Base-by-base conservation (phyloP, 331 rosid species). In the Quercus tomentella region DNA sequence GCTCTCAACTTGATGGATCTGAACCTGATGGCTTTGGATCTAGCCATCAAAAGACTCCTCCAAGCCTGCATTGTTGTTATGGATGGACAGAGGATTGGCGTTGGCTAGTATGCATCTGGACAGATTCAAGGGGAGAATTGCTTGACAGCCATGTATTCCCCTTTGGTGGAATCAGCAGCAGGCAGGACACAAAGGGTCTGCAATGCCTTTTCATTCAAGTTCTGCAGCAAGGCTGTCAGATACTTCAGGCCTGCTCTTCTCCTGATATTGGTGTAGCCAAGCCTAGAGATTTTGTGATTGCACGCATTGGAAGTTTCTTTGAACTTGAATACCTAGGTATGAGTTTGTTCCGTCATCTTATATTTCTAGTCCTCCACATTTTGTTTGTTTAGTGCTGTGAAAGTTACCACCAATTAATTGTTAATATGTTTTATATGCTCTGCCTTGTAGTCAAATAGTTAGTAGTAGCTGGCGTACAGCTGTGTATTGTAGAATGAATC, bases 11-110 rank as follows among this genome's bases (percentile, higher is more conserved):
- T 73, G 98, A 91, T 87, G 97, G 91, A 74, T 84, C 92, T 37
- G 97, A 94, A 71, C 60, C 79, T 49, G 98, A 93, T 76, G 83
- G 79, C 45, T 80, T 80, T 81, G 84, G 80, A 81, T 78, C 62
- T 35, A 51, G 80, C 76, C 76, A 74, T 80, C 91, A 81, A 52
- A 95, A 89, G 92, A 75, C 70, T 82, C 75, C 82, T 85, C 90
- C 97, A 21, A 95, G 98, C 87, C 82, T 95, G 30, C 99, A 95
- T 84, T 95, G 99, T 88, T 91, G 97, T 92, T 95, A 95, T 77
- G 99, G 99, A 73, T 95, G 99, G 99, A 93, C 99, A 41, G 99
- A 95, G 85, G 99, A 95, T 76, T 95, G 99, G 99, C 97, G 97
- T 58, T 95, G 99, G 99, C 96, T 95, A 31, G 97, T 95, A 72